Evolutionary conservation across 495 filamentous ascomycete genomes (phyloP).

Genomic region (Usnea hakonensis): DNA sequence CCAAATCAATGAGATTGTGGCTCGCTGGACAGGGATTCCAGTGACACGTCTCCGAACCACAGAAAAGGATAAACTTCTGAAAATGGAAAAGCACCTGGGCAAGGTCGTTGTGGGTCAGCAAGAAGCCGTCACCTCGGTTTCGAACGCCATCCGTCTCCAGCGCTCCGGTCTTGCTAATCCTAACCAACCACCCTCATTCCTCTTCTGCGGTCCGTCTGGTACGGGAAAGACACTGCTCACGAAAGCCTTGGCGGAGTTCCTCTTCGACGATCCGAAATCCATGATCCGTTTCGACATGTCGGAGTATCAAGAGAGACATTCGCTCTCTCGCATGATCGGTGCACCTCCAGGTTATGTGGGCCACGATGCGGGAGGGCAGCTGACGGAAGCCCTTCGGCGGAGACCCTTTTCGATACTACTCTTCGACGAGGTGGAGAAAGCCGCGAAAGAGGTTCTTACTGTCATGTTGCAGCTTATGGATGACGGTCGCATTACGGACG

Average conservation of each 20-base stretch:
- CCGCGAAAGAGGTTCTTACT: slow-evolving; percentile 93
- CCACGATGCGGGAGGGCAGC: slow-evolving; percentile 89
- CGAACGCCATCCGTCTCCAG: slow-evolving; percentile 91
- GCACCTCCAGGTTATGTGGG: slow-evolving; percentile 96
- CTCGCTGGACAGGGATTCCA: slow-evolving; percentile 92
- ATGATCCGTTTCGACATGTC: slow-evolving; percentile 99
- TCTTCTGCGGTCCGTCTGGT: slow-evolving; percentile 96
- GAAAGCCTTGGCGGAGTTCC: slow-evolving; percentile 93
- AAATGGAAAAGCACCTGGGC: slow-evolving; percentile 81
- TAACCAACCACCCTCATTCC: slow-evolving; percentile 92
- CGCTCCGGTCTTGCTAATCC: slow-evolving; percentile 90
- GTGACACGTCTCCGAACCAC: slow-evolving; percentile 88
- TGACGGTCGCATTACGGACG: slow-evolving; percentile 96
- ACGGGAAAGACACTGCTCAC: slow-evolving; percentile 96
- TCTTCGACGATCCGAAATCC: slow-evolving; percentile 93
- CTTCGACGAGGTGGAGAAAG: slow-evolving; percentile 98
- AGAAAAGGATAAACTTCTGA: slow-evolving; percentile 91
- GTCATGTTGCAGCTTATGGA: slow-evolving; percentile 98
- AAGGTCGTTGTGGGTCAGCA: slow-evolving; percentile 87
- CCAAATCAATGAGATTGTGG: slow-evolving; percentile 98
- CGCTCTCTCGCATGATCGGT: slow-evolving; percentile 93
- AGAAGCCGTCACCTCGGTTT: slow-evolving; percentile 88
- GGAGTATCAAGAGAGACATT: slow-evolving; percentile 96
- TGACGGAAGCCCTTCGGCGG: slow-evolving; percentile 87
- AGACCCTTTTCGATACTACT: slow-evolving; percentile 95